Base-by-base conservation (phyloP, 1,284 basidiomycete species). In the Chiua sp. region DNA sequence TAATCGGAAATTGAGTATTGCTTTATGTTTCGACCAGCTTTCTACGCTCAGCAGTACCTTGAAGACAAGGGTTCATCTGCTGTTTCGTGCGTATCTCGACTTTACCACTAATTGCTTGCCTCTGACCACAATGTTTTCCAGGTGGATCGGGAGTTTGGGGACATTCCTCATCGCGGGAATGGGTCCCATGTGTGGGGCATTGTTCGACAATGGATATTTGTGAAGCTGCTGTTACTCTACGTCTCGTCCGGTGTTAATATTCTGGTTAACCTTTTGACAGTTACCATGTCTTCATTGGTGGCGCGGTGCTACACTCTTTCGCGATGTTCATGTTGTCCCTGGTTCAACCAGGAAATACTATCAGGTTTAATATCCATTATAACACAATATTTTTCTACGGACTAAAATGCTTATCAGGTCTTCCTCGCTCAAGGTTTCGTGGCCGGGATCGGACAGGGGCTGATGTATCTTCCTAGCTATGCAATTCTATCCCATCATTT, bases 261-360 rank as follows among this genome's bases (percentile, higher is more conserved):
- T 60, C 11, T 60, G 32, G 13, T 0, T 13, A n/a, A 32, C 32
- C 7, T 32, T 32, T 32, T 4, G 16, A 13, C 39, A 70, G 68
- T 28, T 28, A 69, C 23, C 59, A 59, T 15, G 47, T 57, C 6
- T 63, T 42, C 32, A 49, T 64, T 37, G n/a, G 57, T 11, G 76
- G 74, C 15, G 63, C 68, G 13, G 4, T 72, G 16, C 51, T 78
- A 7, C 64, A 71, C 26, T 70, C 62, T n/a, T 54, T 66, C 44
- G 72, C 69, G 23, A 59, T 78, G 13, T 77, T 78, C 61, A 70
- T 78, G 73, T 58, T 79, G 23, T 79, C 78, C 18, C 63, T 78
- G 28, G 71, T 70, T 16, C 63, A 74, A 44, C 70, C 71, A 35
- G 63, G 72, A 32, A 72, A 46, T 76, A 72, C 51, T 79, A 79